Conservation (phyloP, 305 asterid species). For the Fraxinus baroniana region DNA sequence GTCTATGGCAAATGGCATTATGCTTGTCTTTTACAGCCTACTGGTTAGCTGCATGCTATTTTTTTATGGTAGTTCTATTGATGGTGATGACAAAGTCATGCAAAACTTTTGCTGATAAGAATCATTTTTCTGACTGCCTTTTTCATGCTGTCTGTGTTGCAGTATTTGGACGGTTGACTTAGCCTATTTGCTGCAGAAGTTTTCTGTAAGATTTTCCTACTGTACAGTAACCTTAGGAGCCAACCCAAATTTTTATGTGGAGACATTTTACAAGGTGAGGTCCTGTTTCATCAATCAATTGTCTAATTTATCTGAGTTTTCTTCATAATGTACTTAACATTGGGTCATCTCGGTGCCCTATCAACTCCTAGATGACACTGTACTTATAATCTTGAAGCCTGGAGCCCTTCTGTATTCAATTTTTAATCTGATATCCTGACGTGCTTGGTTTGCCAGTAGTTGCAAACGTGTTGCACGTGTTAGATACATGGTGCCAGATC, state of each 20-base stretch:
- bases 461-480: neutral
- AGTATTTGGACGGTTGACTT: slow-evolving; percentile 98
- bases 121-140: slow-evolving; percentile 27
- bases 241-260: slow-evolving; percentile 84
- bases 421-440: neutral
- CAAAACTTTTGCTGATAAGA: slow-evolving; percentile 15
- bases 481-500: neutral
- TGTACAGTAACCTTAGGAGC: slow-evolving; percentile 95
- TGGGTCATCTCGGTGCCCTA: neutral
- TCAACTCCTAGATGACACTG: neutral
- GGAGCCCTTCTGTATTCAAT: too few species aligned
- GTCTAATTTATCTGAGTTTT: neutral
- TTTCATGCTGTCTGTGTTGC: slow-evolving; percentile 34
- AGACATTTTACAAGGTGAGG: slow-evolving; percentile 85
- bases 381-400: neutral
- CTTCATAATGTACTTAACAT: neutral
- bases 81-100: slow-evolving; percentile 6
- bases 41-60: slow-evolving; percentile 5
- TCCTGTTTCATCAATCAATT: slow-evolving; percentile 14
- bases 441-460: neutral
- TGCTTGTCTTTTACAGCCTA: slow-evolving; percentile 1
- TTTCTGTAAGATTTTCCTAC: slow-evolving; percentile 74
- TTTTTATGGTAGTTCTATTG: slow-evolving; percentile 5
- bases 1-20: neutral
- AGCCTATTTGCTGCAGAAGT: slow-evolving; percentile 90